phyloP scores from a whole-genome alignment of 768 basidiomycete genomes.

The Paxillus involutus region DNA sequence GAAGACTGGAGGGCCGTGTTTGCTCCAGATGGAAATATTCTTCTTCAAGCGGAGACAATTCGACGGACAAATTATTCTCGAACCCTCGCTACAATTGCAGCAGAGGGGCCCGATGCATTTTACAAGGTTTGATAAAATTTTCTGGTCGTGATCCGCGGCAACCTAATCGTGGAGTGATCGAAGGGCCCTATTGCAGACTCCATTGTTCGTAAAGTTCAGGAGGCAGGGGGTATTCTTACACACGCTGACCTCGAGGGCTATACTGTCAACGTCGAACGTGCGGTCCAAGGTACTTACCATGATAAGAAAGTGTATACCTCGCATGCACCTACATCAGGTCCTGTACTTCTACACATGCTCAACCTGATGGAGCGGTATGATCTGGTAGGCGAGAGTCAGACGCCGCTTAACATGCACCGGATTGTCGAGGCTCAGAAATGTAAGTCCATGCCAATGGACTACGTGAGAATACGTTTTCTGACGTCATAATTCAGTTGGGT shows the following conservation, averaged over 20 bases:
- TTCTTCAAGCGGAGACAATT: conserved; percentile 76
- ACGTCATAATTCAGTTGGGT: conserved; percentile 46
- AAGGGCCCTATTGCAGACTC: conserved; percentile 83
- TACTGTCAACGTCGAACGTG: conserved; percentile 62
- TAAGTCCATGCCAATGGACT: conserved; percentile 33
- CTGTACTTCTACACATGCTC: conserved; percentile 90
- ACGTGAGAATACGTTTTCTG: conserved; percentile 9
- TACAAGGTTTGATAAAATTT: conserved; percentile 56
- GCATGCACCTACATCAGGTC: conserved; percentile 83
- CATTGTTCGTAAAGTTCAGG: conserved; percentile 66
- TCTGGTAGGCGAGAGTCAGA: conserved; percentile 47
- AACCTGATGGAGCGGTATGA: conserved; percentile 83
- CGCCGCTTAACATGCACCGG: conserved; percentile 72
- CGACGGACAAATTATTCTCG: conserved; percentile 70
- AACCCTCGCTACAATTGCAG: conserved; percentile 73
- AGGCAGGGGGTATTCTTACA: conserved; percentile 79
- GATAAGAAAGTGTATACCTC: conserved; percentile 82
- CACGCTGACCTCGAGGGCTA: conserved; percentile 74
- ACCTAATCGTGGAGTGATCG: conserved; percentile 13
- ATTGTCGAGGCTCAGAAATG: conserved; percentile 85
- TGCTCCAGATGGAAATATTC: conserved; percentile 69
- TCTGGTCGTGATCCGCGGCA: conserved; percentile 5
- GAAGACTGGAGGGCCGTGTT: conserved; percentile 84
- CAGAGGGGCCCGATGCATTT: conserved; percentile 77
- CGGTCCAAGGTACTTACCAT: conserved; percentile 76